Evolutionary conservation across 768 basidiomycete genomes (phyloP).

Genomic region (Phlegmacium glaucopus): DNA sequence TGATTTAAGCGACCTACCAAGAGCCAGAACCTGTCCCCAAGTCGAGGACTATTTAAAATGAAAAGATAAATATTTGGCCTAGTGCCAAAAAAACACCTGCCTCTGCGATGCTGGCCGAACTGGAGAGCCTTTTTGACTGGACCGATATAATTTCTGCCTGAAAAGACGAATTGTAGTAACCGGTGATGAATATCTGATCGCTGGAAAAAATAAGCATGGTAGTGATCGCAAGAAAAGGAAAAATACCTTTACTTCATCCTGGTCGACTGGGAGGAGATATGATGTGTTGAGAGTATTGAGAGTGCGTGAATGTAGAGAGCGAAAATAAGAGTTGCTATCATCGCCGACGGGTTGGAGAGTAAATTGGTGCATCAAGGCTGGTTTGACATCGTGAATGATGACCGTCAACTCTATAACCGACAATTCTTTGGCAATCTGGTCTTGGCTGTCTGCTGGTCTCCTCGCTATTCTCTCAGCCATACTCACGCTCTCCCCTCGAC

Average conservation of each 20-base stretch:
- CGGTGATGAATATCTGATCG: conserved; percentile 63
- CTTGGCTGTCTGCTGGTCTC: conserved; percentile 27
- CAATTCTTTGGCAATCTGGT: conserved; percentile 28
- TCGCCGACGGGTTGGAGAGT: conserved; percentile 27
- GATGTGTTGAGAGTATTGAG: conserved; percentile 52
- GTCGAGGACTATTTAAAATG: conserved; percentile 46
- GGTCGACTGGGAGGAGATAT: conserved; percentile 66
- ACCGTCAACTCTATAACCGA: conserved; percentile 10
- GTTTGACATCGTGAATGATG: conserved; percentile 22
- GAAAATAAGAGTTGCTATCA: conserved; percentile 54
- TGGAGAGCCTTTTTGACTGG: conserved; percentile 57
- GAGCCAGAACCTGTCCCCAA: conserved; percentile 64
- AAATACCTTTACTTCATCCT: conserved; percentile 59
- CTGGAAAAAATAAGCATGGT: conserved; percentile 27
- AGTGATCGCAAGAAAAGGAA: conserved; percentile 2
- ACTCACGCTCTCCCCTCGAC: conserved; percentile 50
- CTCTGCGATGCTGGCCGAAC: conserved; percentile 43
- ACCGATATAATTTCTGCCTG: conserved; percentile 62
- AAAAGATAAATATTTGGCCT: conserved; percentile 23
- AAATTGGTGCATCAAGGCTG: conserved; percentile 20
- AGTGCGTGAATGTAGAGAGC: conserved; percentile 45
- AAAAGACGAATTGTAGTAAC: conserved; percentile 64
- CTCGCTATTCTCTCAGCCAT: conserved; percentile 13
- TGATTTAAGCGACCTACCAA: conserved; percentile 39
- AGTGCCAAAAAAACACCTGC: conserved; percentile 19